Evolutionary conservation across 2,329 filamentous ascomycete genomes (phyloP).

Genomic region (Botrytis deweyae): DNA sequence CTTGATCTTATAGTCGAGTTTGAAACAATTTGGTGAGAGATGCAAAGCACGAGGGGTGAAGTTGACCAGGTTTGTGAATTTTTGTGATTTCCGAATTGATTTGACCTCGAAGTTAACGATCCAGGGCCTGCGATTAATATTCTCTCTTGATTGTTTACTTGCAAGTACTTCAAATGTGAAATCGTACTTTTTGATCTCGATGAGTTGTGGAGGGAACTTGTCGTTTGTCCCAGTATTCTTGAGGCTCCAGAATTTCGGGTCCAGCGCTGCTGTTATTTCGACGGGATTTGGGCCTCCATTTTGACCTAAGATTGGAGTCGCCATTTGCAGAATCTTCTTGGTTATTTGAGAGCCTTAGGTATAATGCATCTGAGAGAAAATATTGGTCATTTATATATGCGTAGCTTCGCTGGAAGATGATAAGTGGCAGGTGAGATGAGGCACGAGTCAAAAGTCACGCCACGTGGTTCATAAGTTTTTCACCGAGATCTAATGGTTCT

Average conservation of each 20-base stretch:
- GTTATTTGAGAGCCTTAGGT: background rate
- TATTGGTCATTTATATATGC: background rate
- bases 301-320: background rate
- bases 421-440: background rate
- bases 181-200: background rate
- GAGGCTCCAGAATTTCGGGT: background rate
- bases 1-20: background rate
- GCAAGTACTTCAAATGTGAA: background rate
- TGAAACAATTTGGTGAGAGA: background rate
- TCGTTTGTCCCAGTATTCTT: background rate
- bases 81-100: background rate
- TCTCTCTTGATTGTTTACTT: background rate
- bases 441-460: background rate
- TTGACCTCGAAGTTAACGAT: background rate
- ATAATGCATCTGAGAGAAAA: rapidly evolving
- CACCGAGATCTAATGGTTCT: background rate
- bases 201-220: background rate
- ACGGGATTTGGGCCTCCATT: background rate
- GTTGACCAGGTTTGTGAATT: background rate
- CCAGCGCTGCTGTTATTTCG: background rate
- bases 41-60: background rate
- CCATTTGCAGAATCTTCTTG: background rate
- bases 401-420: background rate
- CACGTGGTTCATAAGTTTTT: background rate
- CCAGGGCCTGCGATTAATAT: background rate